Conservation (phyloP, 129 eudicot genomes). For the Centaurea solstitialis region DNA sequence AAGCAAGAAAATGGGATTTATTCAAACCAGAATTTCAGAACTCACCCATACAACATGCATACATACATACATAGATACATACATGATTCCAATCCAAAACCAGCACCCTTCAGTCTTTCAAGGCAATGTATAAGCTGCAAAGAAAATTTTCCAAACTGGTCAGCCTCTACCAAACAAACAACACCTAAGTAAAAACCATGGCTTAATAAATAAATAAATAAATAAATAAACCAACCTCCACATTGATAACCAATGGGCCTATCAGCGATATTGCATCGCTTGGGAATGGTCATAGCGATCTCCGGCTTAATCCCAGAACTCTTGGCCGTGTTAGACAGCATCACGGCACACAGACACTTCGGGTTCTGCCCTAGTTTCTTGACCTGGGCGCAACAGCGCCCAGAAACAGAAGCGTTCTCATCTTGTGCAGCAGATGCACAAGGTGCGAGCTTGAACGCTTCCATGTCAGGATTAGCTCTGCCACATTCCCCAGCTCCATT, state of each 20-base stretch:
- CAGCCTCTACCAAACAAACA: not conserved
- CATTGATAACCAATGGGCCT: constrained; percentile 81
- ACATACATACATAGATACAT: not conserved
- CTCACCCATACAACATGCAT: constrained; percentile 14
- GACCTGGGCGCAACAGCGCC: constrained; percentile 56
- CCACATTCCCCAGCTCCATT: constrained; percentile 68
- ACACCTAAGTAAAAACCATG: not conserved
- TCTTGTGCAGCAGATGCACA: constrained; percentile 69
- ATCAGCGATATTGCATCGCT: constrained; percentile 67
- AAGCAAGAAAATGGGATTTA: constrained; percentile 15
- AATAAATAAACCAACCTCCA: constrained; percentile 45
- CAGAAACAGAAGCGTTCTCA: constrained; percentile 41
- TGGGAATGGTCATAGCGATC: constrained; percentile 64
- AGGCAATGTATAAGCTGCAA: constrained; percentile 79
- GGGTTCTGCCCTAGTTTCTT: constrained; percentile 58
- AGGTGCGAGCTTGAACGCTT: constrained; percentile 56
- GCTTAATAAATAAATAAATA: constrained; percentile 26
- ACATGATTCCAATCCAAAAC: not conserved
- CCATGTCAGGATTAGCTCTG: constrained; percentile 43
- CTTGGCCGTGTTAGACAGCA: constrained; percentile 67
- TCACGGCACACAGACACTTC: constrained; percentile 64
- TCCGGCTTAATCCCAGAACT: constrained; percentile 60
- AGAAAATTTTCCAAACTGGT: constrained; percentile 1
- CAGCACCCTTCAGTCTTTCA: constrained; percentile 16
- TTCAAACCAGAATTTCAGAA: not conserved